Percentiles rank a stretch among this genome's conserved stretches.
Evolutionary conservation across 2,329 filamentous ascomycete genomes (phyloP).

Genomic region (Calonectria montana): DNA sequence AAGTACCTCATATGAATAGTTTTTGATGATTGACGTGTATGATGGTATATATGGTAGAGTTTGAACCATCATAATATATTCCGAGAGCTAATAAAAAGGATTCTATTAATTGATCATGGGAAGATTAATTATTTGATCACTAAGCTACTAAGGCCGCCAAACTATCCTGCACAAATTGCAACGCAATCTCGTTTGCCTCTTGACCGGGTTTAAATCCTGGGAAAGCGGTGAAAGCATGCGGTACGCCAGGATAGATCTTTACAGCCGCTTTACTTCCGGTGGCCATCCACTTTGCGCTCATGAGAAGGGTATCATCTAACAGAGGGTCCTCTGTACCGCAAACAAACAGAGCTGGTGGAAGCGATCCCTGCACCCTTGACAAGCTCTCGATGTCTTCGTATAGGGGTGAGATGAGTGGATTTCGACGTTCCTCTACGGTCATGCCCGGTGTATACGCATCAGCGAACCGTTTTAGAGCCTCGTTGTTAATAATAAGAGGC

Average conservation of each 20-base stretch:
- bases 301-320: neutral
- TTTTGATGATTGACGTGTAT: neutral
- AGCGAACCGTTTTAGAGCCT: neutral
- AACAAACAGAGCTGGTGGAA: neutral
- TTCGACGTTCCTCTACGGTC: neutral
- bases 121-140: neutral
- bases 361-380: neutral
- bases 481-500: neutral
- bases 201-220: neutral
- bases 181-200: neutral
- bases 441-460: neutral
- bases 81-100: no score
- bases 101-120: neutral
- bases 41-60: neutral
- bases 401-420: neutral
- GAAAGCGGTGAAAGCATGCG: neutral
- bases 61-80: neutral
- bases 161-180: neutral
- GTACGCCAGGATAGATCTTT: neutral
- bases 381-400: neutral
- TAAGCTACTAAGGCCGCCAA: neutral
- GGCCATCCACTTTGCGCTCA: neutral
- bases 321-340: neutral
- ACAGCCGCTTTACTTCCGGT: neutral
- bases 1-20: conserved; percentile 32